A percentile compares a stretch with the other conserved stretches of the same genome.
phyloP scores from a whole-genome alignment of 1,139 yeast species.

The Blastobotrys elegans region DNA sequence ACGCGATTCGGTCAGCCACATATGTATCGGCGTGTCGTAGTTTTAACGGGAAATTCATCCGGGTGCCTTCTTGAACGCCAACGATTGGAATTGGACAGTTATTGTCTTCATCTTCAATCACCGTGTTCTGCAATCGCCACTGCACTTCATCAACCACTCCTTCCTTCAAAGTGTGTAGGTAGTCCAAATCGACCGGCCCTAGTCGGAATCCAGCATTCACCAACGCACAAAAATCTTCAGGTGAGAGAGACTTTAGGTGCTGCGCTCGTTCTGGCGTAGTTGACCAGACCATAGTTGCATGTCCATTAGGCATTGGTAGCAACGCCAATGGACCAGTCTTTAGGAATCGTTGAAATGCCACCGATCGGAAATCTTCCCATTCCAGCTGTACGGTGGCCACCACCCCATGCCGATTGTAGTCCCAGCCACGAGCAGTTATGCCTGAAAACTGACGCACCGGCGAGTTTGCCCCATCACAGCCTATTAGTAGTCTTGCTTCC shows the following conservation, averaged over 20 bases:
- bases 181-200: constrained; percentile 71
- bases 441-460: constrained; percentile 82
- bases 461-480: constrained; percentile 95
- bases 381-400: constrained; percentile 81
- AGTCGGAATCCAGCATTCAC: constrained; percentile 84
- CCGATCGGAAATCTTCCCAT: constrained; percentile 60
- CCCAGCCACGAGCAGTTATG: constrained; percentile 90
- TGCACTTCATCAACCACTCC: constrained; percentile 46
- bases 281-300: constrained; percentile 92
- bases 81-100: constrained; percentile 63
- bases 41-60: constrained; percentile 87
- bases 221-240: constrained; percentile 60
- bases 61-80: constrained; percentile 53
- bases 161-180: constrained; percentile 49
- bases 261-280: constrained; percentile 73
- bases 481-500: constrained; percentile 72
- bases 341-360: constrained; percentile 93
- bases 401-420: constrained; percentile 78
- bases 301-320: constrained; percentile 78
- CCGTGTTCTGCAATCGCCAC: constrained; percentile 56
- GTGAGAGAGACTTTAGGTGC: constrained; percentile 52
- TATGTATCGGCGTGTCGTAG: constrained; percentile 90
- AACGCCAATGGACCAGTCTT: constrained; percentile 92
- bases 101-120: constrained; percentile 42
- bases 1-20: constrained; percentile 75